A percentile compares a stretch with the other conserved stretches of the same genome.
Conservation (phyloP, 257 asterid genomes). For the Ilex aquifolium region DNA sequence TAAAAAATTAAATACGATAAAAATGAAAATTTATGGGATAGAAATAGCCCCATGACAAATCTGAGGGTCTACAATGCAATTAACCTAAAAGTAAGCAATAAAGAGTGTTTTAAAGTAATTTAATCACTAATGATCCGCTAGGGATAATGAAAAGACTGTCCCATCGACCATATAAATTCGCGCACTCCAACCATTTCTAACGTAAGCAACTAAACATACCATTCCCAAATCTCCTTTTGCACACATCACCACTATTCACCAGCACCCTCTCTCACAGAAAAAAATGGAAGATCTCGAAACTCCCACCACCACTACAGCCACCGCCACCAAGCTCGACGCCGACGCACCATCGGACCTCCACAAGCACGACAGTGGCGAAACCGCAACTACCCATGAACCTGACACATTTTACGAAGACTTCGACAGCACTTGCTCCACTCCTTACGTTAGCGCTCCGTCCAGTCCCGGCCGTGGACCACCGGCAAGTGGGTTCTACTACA, state of each 20-base stretch:
- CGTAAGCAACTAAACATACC: constrained; percentile 1
- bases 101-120: no score
- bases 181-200: constrained; percentile 3
- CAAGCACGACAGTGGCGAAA: background rate
- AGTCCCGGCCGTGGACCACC: constrained; percentile 64
- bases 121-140: no score
- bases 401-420: constrained; percentile 35
- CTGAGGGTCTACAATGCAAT: no score
- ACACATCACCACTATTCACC: constrained; percentile 7
- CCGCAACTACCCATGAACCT: constrained; percentile 13
- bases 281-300: constrained; percentile 39
- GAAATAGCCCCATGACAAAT: no score
- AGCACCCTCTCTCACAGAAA: constrained; percentile 13
- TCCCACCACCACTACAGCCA: constrained; percentile 24
- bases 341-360: background rate
- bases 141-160: no score
- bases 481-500: constrained; percentile 56
- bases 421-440: constrained; percentile 84
- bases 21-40: no score
- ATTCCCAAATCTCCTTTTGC: constrained; percentile 15
- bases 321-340: constrained; percentile 2
- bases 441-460: constrained; percentile 89
- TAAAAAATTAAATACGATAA: no score
- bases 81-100: no score
- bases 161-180: constrained; percentile 15